Evolutionary conservation across 2,329 filamentous ascomycete species (phyloP), one percentile per base, ranked within the genome.

Genomic region (Conoideocrella luteorostrata): DNA sequence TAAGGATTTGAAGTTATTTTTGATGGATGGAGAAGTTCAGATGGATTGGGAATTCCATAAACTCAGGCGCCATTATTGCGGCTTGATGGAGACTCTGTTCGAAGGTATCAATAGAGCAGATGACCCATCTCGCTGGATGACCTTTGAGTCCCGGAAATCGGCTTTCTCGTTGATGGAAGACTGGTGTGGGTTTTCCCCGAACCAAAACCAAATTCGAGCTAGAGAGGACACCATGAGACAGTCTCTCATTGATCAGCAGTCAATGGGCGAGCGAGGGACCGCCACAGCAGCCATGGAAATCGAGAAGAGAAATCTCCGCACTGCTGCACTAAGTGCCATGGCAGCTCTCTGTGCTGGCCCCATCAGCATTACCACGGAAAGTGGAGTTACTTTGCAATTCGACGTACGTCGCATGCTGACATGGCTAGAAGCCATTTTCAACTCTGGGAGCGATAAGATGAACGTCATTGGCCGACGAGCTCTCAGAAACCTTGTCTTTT

Each of bases 101-200:
- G 88, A 95, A 53, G 88, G 88, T 5, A 88, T 96, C 54, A 93
- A 91, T 53, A 78, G 83, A 41, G 88, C 88, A 0, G 82, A 82
- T 48, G 88, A 96, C 47, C 86, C 89, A 2, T 84, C 88, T 4
- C 78, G 88, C 24, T 98, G 93, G 91, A 93, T 98, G 80, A 90
- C 93, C 0, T 98, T 98, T 57, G 93, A 98, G 61, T 88, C 90
- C 11, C 77, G 94, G 32, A 95, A 96, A 60, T 96, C 93, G 5
- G 86, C 91, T 0, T 98, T 98, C 59, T 84, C 90, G 1, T 69
- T 98, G 38, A 97, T 98, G 90, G 93, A 98, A 64, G 91, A 97
- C 52, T 98, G 94, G 94, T 98, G 93, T 60, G 93, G 93, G 3
- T 96, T 94, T 61, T 95, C 90, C 7, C 88, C 90, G 0, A 95